Conservation (phyloP, 129 eudicot species). For the Flaveria ramosissima region DNA sequence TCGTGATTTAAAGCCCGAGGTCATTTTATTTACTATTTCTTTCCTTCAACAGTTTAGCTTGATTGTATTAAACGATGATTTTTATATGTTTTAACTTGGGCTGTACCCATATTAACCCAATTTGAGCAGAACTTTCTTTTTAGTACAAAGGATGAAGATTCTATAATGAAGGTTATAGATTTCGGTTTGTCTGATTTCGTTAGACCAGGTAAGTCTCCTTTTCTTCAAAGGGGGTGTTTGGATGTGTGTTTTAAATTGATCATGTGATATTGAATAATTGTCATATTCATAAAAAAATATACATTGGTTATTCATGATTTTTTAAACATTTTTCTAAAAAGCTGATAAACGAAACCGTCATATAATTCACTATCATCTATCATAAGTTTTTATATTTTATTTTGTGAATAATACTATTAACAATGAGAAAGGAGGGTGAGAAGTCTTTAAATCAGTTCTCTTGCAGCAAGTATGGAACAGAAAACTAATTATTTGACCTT, state of each 20-base stretch:
- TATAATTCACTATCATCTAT: too few species aligned
- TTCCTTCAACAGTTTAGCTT: neutral
- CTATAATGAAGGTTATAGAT: slow-evolving; percentile 85
- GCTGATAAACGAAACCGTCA: too few species aligned
- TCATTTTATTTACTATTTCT: slow-evolving; percentile 24
- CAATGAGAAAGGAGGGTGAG: too few species aligned
- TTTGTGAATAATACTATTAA: neutral
- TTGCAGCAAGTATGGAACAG: too few species aligned
- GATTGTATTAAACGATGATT: neutral
- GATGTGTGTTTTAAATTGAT: neutral
- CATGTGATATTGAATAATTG: neutral
- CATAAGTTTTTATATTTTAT: neutral
- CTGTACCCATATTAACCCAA: neutral
- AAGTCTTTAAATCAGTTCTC: too few species aligned
- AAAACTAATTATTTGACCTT: too few species aligned
- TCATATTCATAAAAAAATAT: too few species aligned
- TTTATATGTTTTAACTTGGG: slow-evolving; percentile 5
- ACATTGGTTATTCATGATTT: too few species aligned
- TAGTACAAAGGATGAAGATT: slow-evolving; percentile 76
- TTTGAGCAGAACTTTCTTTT: slow-evolving; percentile 85
- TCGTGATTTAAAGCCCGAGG: slow-evolving; percentile 99
- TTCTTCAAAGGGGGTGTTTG: neutral
- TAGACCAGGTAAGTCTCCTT: slow-evolving; percentile 63
- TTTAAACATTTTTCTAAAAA: too few species aligned
- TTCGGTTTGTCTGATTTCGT: slow-evolving; percentile 91